These are phyloP conservation scores for Rosa hybrid DNA, from an alignment of 331 rosid genomes.

Conservation along the genomic window DNA sequence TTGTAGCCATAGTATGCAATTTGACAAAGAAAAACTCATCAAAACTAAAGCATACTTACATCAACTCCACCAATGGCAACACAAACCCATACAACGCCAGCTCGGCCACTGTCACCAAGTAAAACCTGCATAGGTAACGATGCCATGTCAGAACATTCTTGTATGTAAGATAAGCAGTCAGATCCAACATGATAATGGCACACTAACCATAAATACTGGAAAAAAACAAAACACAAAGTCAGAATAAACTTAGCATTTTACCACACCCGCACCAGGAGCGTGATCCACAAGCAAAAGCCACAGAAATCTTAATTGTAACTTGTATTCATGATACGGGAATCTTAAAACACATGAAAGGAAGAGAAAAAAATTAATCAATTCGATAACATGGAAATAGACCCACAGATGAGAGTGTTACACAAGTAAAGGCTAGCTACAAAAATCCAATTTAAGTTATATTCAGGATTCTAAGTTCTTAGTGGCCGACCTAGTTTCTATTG, in stretches of 20 bases:
- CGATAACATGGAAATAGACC: too few species aligned
- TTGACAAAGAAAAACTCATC: too few species aligned
- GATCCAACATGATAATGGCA: conserved; percentile 52
- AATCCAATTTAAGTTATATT: neutral
- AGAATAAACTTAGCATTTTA: too few species aligned
- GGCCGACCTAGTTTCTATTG: too few species aligned
- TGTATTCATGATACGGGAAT: neutral
- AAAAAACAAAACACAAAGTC: neutral
- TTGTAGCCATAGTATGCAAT: too few species aligned
- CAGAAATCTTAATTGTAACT: neutral
- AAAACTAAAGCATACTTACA: too few species aligned
- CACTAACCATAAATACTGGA: conserved; percentile 47
- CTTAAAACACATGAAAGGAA: too few species aligned
- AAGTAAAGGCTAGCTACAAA: neutral
- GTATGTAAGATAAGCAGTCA: conserved; percentile 45
- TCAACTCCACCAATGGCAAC: too few species aligned
- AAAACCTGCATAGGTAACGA: conserved; percentile 46
- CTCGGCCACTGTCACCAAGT: too few species aligned
- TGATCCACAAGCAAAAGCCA: neutral
- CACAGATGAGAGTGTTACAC: neutral
- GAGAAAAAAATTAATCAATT: too few species aligned
- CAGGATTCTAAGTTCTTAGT: too few species aligned
- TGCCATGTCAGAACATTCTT: conserved; percentile 53
- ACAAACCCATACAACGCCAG: too few species aligned
- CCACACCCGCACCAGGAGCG: neutral